Evolutionary conservation across 1,139 yeast species (phyloP), one percentile per base, ranked within the genome.

Genomic region (Pichia sp.): DNA sequence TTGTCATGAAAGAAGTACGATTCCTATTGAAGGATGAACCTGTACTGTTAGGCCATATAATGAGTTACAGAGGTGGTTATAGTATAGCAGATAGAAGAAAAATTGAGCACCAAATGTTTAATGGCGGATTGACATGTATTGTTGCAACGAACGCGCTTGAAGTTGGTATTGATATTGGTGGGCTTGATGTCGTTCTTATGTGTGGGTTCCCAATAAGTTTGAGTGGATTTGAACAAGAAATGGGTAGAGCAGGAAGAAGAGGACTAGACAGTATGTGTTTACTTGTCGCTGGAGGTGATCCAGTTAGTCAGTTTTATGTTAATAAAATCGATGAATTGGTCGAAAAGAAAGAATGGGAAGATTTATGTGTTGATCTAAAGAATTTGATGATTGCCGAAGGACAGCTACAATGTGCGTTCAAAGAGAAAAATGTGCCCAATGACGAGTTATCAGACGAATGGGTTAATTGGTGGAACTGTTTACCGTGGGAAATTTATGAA

Each of bases 1-100:
- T 88, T 44, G 67, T 93, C 43, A 89, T 92, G 86, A 88, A 89
- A 62, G 93, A 90, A 53, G 85, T 91, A 0, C 71, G 95, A 54
- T 73, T 72, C 9, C 66, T 79, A 7, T 71, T 86, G 29, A 71
- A 74, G 73, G 73, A 59, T 44, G 72, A 77, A 17, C 65, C 70
- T 3, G 78, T 76, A 6, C 69, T 80, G 5, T 65, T 83, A n/a
- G 75, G 81, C 6, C 87, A 86, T 56, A 87, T 93, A 1, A 89
- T 90, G 95, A 84, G 96, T 45, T 93, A 93, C 64, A 75, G 99
- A 60, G 99, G 99, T 36, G 99, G 99, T 0, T 93, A 93, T 65
- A 84, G 96, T 6, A 84, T 90, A 4, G 71, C 78, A 2, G 98
- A 93, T 66, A 77, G 99, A 61, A 78, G 99, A 60, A 78, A 82